Evolutionary conservation across 768 basidiomycete genomes (phyloP).

Genomic region (Lepiota venenata): DNA sequence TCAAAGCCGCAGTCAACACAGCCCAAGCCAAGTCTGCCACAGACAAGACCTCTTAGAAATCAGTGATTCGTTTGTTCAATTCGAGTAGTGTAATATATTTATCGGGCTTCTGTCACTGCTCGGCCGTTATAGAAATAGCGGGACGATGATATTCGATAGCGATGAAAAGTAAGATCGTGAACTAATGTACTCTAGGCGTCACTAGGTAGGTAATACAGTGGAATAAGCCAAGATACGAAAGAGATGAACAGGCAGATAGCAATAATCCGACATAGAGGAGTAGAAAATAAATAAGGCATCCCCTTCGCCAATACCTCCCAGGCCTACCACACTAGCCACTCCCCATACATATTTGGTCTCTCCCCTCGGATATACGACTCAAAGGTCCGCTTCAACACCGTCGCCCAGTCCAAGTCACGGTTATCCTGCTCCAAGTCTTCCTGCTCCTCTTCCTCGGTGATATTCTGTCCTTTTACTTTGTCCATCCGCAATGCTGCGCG

Average conservation of each 20-base stretch:
- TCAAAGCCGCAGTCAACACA: conserved; percentile 68
- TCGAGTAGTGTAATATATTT: no score
- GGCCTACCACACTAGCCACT: conserved; percentile 56
- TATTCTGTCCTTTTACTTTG: conserved; percentile 3
- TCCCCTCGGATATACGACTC: conserved; percentile 92
- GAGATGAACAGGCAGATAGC: neutral
- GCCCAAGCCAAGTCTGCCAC: conserved; percentile 49
- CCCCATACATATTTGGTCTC: conserved; percentile 93
- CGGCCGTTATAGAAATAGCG: neutral
- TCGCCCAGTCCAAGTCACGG: conserved; percentile 87
- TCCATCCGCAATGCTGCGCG: conserved; percentile 34
- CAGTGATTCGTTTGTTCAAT: no score
- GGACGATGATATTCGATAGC: neutral
- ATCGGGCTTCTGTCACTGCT: no score
- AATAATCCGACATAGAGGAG: neutral
- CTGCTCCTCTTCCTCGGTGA: conserved; percentile 40
- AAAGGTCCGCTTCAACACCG: conserved; percentile 93
- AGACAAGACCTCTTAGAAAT: neutral
- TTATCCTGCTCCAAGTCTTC: conserved; percentile 60
- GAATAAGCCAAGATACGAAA: neutral
- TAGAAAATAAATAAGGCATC: neutral
- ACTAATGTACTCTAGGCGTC: conserved; percentile 7
- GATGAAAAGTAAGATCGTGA: conserved; percentile 3
- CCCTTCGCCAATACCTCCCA: neutral
- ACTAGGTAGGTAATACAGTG: conserved; percentile 9